Conservation (phyloP, 768 basidiomycete genomes). For the Thelephora ganbajun region DNA sequence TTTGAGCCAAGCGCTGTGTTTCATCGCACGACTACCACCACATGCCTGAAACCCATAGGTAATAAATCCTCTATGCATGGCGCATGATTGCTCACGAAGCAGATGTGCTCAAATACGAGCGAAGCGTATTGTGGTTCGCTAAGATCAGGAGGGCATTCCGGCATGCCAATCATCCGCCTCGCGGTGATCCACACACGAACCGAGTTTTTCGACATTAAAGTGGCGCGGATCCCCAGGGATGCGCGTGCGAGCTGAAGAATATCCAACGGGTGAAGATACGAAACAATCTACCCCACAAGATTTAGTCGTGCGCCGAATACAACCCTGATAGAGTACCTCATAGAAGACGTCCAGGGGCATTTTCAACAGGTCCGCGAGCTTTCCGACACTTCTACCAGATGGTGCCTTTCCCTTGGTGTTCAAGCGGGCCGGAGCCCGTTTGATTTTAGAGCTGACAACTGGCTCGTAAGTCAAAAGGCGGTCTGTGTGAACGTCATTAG, state of each 20-base stretch:
- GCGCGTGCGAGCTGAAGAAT: constrained; percentile 11
- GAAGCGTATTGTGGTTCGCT: constrained; percentile 6
- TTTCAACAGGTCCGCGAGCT: constrained; percentile 14
- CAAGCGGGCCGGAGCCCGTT: too few species aligned
- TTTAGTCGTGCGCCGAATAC: background rate
- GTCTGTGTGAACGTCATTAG: too few species aligned
- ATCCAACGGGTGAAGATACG: constrained; percentile 10
- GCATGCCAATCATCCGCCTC: constrained; percentile 5
- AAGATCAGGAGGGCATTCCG: constrained; percentile 4
- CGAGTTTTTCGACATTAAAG: constrained; percentile 8
- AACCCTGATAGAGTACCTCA: background rate
- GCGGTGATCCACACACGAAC: constrained; percentile 11
- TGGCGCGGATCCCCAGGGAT: constrained; percentile 3
- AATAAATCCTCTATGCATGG: too few species aligned
- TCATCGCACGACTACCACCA: constrained; percentile 1
- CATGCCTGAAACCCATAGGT: constrained; percentile 1
- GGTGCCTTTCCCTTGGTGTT: too few species aligned
- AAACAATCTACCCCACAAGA: constrained; percentile 4
- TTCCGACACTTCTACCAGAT: too few species aligned
- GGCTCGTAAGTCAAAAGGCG: too few species aligned
- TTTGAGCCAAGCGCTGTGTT: background rate
- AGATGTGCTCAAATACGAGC: constrained; percentile 4
- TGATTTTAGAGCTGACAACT: too few species aligned
- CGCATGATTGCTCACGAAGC: constrained; percentile 1
- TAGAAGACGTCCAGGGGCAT: constrained; percentile 1